These are phyloP conservation scores for Rhododendron vialii DNA, from an alignment of 148 eudicot species.

Conservation along the genomic window DNA sequence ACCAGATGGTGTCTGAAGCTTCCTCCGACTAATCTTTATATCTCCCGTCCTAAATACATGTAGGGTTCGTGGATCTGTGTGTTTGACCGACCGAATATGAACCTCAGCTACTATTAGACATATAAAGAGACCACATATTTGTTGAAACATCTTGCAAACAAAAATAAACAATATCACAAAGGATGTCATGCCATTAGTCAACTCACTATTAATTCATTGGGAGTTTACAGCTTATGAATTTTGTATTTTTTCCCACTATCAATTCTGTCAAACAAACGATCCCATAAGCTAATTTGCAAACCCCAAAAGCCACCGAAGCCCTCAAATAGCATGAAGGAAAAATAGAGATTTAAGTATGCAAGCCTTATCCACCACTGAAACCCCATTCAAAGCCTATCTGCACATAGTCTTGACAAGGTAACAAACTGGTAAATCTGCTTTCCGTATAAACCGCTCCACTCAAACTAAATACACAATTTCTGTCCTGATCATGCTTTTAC, in stretches of 20 bases:
- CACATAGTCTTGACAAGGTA: not conserved
- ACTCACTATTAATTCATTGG: not conserved
- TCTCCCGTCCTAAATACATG: no score
- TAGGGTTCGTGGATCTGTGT: no score
- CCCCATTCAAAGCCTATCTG: not conserved
- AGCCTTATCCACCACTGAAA: no score
- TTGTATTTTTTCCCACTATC: not conserved
- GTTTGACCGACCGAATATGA: not conserved
- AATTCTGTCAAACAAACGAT: no score
- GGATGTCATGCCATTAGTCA: not conserved
- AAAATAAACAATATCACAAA: not conserved
- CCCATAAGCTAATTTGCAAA: no score
- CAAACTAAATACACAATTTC: not conserved
- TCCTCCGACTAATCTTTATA: no score
- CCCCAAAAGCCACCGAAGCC: no score
- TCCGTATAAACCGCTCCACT: not conserved
- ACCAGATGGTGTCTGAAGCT: no score
- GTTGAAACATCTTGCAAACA: not conserved
- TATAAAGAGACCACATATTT: not conserved
- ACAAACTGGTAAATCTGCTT: not conserved
- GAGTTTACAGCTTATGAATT: not conserved
- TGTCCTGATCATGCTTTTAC: not conserved
- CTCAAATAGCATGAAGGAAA: no score
- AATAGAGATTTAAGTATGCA: no score
- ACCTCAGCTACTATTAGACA: not conserved